Evolutionary conservation across 495 filamentous ascomycete genomes (phyloP).

Genomic region (Aspergillus biplanus): DNA sequence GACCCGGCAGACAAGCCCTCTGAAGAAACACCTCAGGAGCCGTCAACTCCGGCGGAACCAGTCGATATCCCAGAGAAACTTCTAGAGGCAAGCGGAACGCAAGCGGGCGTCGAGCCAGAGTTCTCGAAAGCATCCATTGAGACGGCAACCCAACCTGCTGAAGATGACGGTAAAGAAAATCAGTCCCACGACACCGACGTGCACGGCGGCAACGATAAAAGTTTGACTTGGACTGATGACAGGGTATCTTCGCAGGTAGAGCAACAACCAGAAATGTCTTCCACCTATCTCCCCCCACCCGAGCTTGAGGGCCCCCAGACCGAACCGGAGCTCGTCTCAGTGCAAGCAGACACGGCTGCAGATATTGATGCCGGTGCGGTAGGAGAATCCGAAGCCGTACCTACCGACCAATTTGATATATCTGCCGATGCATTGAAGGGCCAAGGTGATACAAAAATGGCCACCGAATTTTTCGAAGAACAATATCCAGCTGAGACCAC

Average conservation of each 20-base stretch:
- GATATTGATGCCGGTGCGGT: constrained; percentile 3
- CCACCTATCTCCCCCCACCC: constrained; percentile 41
- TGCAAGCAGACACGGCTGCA: constrained; percentile 15
- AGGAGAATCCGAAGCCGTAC: constrained; percentile 6
- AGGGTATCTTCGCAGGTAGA: constrained; percentile 56
- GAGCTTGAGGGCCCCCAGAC: constrained; percentile 35
- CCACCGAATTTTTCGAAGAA: background rate
- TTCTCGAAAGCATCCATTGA: constrained; percentile 34
- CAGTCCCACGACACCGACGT: constrained; percentile 51
- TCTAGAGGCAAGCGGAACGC: constrained; percentile 19
- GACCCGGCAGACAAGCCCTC: constrained; percentile 11
- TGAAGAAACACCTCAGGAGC: constrained; percentile 16
- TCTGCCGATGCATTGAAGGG: background rate
- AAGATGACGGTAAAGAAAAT: constrained; percentile 55
- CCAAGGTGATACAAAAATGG: background rate
- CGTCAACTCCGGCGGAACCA: constrained; percentile 10
- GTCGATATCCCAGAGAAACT: constrained; percentile 20
- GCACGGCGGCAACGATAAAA: constrained; percentile 41
- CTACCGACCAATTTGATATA: constrained; percentile 13
- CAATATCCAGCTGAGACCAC: background rate
- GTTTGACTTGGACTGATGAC: constrained; percentile 54
- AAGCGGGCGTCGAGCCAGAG: constrained; percentile 28
- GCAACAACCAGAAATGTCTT: constrained; percentile 43
- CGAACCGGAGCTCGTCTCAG: constrained; percentile 25
- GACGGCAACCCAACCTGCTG: constrained; percentile 45